Evolutionary conservation across 129 eudicot species (phyloP), one percentile per base, ranked within the genome.

Genomic region (Flaveria brownii): DNA sequence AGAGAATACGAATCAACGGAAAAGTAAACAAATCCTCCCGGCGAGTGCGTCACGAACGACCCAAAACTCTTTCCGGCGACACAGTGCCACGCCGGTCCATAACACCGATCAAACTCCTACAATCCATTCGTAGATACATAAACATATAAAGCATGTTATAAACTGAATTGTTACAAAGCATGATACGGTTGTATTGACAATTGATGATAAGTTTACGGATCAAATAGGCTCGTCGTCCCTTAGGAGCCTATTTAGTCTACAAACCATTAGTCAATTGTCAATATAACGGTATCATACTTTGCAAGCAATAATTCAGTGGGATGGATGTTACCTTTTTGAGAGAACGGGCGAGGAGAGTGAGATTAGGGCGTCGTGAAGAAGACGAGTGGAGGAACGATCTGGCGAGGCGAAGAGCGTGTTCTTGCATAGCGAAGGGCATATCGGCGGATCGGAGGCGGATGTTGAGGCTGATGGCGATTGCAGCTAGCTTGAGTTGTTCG

Each of bases 11-110:
- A 72, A 36, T 90, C 96, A 47, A 78, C 67, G 9, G 96, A 88
- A 78, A 88, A 92, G 67, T 92, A 92, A 41, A 93, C 72, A 72
- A 93, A 90, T 41, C 98, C 96, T 3, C 98, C 96, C 0, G 90
- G 87, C 42, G 98, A 83, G 77, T 90, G 90, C 2, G 98, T 88
- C 67, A 93, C 92, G 17, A 79, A 93, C 43, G 98, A 92, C 49
- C 96, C 96, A 50, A 87, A 90, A 85, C 98, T 92, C 90, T 90
- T 92, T 45, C 98, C 98, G 14, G 86, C 98, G 60, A 92, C 82
- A 74, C 98, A 92, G 85, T 92, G 98, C 98, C 98, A 92, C 51
- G 89, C 94, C 72, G 79, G 84, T 71, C 96, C 98, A 74, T 92
- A 90, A 77, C 62, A 41, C 73, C 78, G 73, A 81, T 92, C 98